Evolutionary conservation across 495 filamentous ascomycete species (phyloP), one percentile per base, ranked within the genome.

Genomic region (Immersiella caudata): DNA sequence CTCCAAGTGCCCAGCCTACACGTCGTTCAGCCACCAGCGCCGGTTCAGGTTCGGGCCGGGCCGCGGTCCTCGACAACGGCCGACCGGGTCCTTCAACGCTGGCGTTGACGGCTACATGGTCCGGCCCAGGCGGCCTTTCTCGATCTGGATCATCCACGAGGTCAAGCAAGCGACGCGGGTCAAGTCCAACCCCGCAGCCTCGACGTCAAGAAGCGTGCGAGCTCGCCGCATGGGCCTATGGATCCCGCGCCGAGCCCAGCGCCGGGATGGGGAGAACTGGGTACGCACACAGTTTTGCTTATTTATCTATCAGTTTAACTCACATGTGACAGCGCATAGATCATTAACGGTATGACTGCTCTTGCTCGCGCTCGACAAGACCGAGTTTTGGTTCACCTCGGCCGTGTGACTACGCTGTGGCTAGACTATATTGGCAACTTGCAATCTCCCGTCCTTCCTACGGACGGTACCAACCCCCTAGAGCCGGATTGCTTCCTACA

Each of bases 341-440:
- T 60, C 58, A 18, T 18, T 18, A 60, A 18, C 58, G 6, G 58
- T 60, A 60, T 60, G 58, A 27, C 58, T 60, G 27, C 58, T 60
- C 27, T 27, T 36, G 36, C 25, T 60, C 33, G 58, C 58, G 33
- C 58, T 60, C 26, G 58, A 60, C 27, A 29, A 60, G 20, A 60
- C 58, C 29, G 58, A 60, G 58, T 60, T 60, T 27, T 60, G 29
- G 58, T 60, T 60, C 58, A 60, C 25, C 58, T 60, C 25, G 58
- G 25, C 27, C 58, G 58, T 29, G 58, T 60, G 36, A 60, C 58
- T 6, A 27, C 58, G 21, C 21, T n/a, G 21, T 60, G 58, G 58
- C 20, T 60, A 8, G 58, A 60, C 25, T 60, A 60, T 27, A 60
- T 60, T 27, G 36, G 20, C 58, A 5, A 60, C 58, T 27, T 18